These are phyloP conservation scores for Boletellus deceptivus DNA, from an alignment of 1,284 basidiomycete genomes.

Conservation along the genomic window DNA sequence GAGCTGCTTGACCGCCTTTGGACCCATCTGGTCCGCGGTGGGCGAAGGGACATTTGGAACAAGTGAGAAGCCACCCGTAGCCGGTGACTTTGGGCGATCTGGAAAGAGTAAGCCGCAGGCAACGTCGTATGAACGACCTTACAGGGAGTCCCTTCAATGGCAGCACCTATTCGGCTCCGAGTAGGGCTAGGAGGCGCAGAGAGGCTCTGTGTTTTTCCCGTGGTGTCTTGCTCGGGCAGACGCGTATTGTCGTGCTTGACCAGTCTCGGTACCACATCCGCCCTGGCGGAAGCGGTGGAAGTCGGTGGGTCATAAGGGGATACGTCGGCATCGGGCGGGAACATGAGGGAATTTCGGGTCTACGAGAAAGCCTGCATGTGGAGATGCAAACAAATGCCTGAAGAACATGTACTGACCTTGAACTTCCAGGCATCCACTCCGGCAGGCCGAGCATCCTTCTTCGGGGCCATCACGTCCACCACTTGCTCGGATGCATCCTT, in stretches of 20 bases:
- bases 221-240: conserved; percentile 63
- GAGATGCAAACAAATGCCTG: conserved; percentile 1
- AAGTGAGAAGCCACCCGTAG: conserved; percentile 60
- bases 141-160: conserved; percentile 83
- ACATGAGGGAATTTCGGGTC: conserved; percentile 92
- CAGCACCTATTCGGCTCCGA: conserved; percentile 82
- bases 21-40: conserved; percentile 75
- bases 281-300: conserved; percentile 32
- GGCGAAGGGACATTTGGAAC: conserved; percentile 86
- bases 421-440: conserved; percentile 85
- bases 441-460: conserved; percentile 66
- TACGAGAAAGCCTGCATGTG: conserved; percentile 31
- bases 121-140: conserved; percentile 26
- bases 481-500: conserved; percentile 31
- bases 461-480: conserved; percentile 71
- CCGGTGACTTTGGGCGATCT: conserved; percentile 63
- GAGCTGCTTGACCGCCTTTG: conserved; percentile 76
- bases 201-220: conserved; percentile 40
- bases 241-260: conserved; percentile 82
- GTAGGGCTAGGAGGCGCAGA: conserved; percentile 83
- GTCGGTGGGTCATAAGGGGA: conserved; percentile 67
- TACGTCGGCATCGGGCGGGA: conserved; percentile 83
- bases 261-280: conserved; percentile 53
- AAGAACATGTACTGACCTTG: conserved; percentile 53
- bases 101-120: conserved; percentile 5